phyloP scores from a whole-genome alignment of 306 rosid species.

The Gillenia trifoliata region DNA sequence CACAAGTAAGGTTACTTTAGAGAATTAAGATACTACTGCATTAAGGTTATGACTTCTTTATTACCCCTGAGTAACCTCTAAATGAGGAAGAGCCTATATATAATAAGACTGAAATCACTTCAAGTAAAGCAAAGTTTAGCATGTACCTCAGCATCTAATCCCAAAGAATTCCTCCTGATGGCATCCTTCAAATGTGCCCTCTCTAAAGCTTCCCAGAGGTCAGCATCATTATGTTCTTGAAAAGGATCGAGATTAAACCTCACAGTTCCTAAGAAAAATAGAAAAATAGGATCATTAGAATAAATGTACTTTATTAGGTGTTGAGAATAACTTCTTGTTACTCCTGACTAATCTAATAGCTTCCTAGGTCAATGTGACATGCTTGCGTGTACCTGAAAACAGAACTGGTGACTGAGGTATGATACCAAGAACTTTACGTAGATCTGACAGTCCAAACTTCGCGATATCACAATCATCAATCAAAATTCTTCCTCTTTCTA shows the following conservation, averaged over 20 bases:
- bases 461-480: constrained; percentile 40
- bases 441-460: constrained; percentile 40
- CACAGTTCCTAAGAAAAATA: constrained; percentile 32
- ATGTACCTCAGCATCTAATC: constrained; percentile 46
- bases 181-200: constrained; percentile 50
- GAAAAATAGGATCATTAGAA: constrained; percentile 3
- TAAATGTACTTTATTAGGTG: neutral
- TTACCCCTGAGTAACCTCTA: neutral
- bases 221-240: constrained; percentile 48
- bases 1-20: constrained; percentile 1
- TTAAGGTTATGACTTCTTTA: neutral
- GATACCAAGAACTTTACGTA: constrained; percentile 44
- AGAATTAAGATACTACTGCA: neutral
- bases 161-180: constrained; percentile 39
- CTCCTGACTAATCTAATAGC: neutral
- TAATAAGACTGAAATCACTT: neutral
- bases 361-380: neutral
- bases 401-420: constrained; percentile 52
- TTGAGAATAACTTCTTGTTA: neutral
- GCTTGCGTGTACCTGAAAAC: constrained; percentile 33
- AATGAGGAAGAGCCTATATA: neutral
- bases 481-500: constrained; percentile 44
- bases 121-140: constrained; percentile 1
- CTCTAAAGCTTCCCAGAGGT: constrained; percentile 58
- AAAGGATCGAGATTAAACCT: constrained; percentile 61